phyloP scores from a whole-genome alignment of 805 yeast genomes.

The Lachancea fermentati region DNA sequence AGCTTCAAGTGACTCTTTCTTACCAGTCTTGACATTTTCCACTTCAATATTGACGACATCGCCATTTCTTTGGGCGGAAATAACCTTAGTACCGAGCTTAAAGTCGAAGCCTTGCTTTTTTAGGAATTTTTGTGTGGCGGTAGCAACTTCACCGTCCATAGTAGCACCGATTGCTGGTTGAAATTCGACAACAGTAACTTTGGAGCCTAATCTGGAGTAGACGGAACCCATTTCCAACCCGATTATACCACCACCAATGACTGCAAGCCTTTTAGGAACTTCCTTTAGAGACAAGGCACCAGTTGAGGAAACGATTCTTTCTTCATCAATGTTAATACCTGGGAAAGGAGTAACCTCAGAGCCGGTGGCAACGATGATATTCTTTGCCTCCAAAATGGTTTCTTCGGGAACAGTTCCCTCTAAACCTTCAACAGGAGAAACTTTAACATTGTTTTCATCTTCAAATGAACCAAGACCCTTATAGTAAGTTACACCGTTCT shows the following conservation, averaged over 20 bases:
- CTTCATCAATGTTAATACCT: constrained; percentile 93
- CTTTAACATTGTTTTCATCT: constrained; percentile 70
- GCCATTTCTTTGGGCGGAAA: constrained; percentile 81
- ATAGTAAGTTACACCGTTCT: constrained; percentile 88
- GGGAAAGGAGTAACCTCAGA: constrained; percentile 99
- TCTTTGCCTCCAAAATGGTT: constrained; percentile 67
- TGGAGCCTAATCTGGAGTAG: constrained; percentile 89
- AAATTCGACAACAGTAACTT: constrained; percentile 93
- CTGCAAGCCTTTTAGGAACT: constrained; percentile 84
- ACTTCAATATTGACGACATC: constrained; percentile 81
- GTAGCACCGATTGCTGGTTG: constrained; percentile 92
- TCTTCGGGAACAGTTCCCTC: constrained; percentile 63
- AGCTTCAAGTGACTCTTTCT: constrained; percentile 72
- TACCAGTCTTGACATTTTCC: constrained; percentile 84
- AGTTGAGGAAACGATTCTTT: constrained; percentile 93
- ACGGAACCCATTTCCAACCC: constrained; percentile 99
- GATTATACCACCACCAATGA: constrained; percentile 99
- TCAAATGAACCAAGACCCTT: constrained; percentile 90
- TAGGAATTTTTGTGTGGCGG: constrained; percentile 80
- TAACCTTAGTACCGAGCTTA: constrained; percentile 87
- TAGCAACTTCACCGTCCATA: constrained; percentile 95
- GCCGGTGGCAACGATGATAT: constrained; percentile 95
- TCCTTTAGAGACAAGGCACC: constrained; percentile 83
- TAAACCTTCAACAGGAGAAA: constrained; percentile 81
- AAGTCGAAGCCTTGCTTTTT: constrained; percentile 94